Base-by-base conservation (phyloP, 2,329 filamentous ascomycete genomes). In the Aspergillus pseudoterreus region DNA sequence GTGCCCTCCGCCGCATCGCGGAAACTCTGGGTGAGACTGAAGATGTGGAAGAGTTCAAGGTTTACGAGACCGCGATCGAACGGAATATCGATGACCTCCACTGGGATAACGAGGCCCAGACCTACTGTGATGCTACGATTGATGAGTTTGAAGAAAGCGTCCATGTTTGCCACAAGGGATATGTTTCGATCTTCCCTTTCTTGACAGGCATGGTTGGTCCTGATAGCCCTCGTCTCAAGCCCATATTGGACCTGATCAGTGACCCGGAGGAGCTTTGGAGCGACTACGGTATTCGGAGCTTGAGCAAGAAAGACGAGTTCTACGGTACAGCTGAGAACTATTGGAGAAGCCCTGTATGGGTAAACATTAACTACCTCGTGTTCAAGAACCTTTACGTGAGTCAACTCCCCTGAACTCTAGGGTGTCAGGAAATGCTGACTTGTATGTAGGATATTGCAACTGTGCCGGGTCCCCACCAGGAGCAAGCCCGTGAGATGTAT, bases 321-420 rank as follows among this genome's bases (percentile, higher is more conserved):
- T 97, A 96, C 70, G 90, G 87, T 38, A 95, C 91, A 0, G 89
- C 80, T 2, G 94, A 99, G 76, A 96, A 99, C 71, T 99, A 99
- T 77, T 99, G 94, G 92, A 83, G 91, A 56, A 88, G 90, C 57
- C 91, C 94, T 0, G 82, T 97, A 21, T 97, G 92, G 92, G 88
- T 97, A 66, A 94, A 94, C 67, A 91, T 97, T 59, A 97, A 97
- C 74, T 97, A 96, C 71, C 77, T 97, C 62, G 85, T 88, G 46
- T 75, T 96, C 47, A 82, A 85, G 59, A 85, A 89, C 65, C 83
- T 97, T 27, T 78, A 86, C 59, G 88, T 92, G 78, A 76, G 87
- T 80, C 32, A 9, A 12, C 4, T 11, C 48, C 30, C 15, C 46
- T 22, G 47, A 36, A 4, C 42, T 30, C 6, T 39, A 24, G 12